Base-by-base conservation (phyloP, 2,329 filamentous ascomycete genomes). In the Xylaria sp. region DNA sequence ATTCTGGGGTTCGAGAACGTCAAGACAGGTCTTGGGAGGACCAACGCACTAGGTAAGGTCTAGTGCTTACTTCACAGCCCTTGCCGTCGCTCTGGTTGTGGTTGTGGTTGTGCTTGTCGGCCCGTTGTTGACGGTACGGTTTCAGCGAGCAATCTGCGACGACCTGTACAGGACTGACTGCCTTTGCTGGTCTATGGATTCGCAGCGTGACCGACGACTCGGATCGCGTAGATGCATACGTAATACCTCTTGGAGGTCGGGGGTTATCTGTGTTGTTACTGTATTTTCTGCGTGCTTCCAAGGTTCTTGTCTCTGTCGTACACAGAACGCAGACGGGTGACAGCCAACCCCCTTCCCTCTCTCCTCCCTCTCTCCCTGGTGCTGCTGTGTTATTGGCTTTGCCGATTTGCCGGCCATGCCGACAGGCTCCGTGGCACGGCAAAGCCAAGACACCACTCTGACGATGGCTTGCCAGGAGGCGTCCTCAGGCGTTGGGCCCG, bases 371-470 rank as follows among this genome's bases (percentile, higher is more conserved):
- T 25, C 53, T 40, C 33, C 17, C 48, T 41, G 56, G 56, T 41
- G 27, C 46, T 54, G 40, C 35, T 47, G 56, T 41, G 27, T 51
- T 54, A 46, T 41, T 47, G 19, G n/a, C 19, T 11, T 40, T 37
- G 47, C 56, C 41, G 31, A 6, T 41, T 35, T 55, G 58, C 52
- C 58, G 51, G 58, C 21, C 38, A 44, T 46, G 51, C 51, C 58
- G 58, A 60, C 13, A n/a, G 9, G 53, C 40, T 33, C 13, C 41
- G 44, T 41, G 35, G 51, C 43, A 23, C 44, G 13, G 27, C 38
- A 31, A 19, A 44, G 40, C 55, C 47, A 47, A 54, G 57, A 47
- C 41, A 43, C 27, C 46, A 43, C 38, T n/a, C 54, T 56, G 3
- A 21, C 35, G 33, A 40, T 17, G 9, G 17, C 17, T 10, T 13